Conservation (phyloP, 2,329 filamentous ascomycete genomes). For the Colletotrichum liaoningense region DNA sequence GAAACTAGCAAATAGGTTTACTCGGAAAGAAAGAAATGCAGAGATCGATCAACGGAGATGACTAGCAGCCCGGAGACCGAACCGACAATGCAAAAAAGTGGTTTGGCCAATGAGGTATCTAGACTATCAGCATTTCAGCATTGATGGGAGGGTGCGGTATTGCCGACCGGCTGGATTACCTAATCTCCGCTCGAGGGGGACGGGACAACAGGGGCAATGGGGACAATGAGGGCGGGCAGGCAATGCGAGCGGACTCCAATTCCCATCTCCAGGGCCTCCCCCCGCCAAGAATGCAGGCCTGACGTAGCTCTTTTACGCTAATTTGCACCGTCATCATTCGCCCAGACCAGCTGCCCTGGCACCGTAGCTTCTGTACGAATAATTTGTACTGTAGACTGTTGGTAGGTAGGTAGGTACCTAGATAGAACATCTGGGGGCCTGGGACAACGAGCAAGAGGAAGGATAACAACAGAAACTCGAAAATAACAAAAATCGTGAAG, state of each 20-base stretch:
- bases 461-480: background rate
- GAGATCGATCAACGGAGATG: background rate
- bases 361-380: background rate
- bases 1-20: background rate
- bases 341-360: background rate
- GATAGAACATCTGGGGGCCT: background rate
- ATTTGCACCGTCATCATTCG: constrained; percentile 25
- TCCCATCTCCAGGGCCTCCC: constrained; percentile 1
- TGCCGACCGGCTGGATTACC: background rate
- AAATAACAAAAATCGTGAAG: background rate
- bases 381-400: too few relatives aligned
- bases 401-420: too few relatives aligned
- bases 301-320: constrained; percentile 25
- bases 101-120: background rate
- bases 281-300: constrained; percentile 13
- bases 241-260: background rate
- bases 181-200: background rate
- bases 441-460: background rate
- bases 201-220: background rate
- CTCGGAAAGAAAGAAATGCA: background rate
- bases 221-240: background rate
- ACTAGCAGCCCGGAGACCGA: background rate
- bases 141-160: background rate
- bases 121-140: background rate
- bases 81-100: background rate